Evolutionary conservation across 176 grass and related monocot genomes (phyloP).

Genomic region (Eragrostis nindensis): DNA sequence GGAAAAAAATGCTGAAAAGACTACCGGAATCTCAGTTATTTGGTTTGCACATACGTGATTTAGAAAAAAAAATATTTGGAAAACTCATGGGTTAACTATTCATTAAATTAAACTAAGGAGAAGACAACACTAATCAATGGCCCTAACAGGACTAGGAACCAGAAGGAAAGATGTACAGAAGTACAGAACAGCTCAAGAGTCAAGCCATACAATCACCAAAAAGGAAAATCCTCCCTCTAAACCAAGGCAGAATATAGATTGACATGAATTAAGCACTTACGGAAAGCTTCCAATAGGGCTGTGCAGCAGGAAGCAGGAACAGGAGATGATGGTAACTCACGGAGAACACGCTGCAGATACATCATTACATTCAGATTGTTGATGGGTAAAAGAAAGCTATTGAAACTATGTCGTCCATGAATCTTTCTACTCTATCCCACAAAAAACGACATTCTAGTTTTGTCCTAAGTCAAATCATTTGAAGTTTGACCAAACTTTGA

Average conservation of each 20-base stretch:
- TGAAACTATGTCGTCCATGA: conserved; percentile 23
- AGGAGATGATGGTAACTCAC: conserved; percentile 94
- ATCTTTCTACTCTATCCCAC: no score
- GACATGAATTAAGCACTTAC: conserved; percentile 57
- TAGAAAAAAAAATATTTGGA: neutral
- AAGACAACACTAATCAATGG: neutral
- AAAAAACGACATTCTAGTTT: no score
- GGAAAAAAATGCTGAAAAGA: conserved; percentile 29
- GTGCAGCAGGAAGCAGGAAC: conserved; percentile 99
- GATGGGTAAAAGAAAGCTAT: conserved; percentile 21
- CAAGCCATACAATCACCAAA: neutral
- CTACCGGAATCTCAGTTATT: conserved; percentile 24
- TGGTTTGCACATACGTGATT: neutral
- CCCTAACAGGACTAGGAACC: conserved; percentile 17
- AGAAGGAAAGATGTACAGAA: conserved; percentile 29
- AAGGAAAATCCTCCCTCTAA: neutral
- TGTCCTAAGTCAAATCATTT: no score
- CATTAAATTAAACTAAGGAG: conserved; percentile 24
- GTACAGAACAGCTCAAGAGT: neutral
- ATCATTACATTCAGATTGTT: conserved; percentile 34
- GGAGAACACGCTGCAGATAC: conserved; percentile 83
- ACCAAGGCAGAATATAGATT: conserved; percentile 23
- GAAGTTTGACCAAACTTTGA: no score
- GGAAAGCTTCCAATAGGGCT: conserved; percentile 95
- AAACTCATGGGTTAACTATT: neutral